Conservation (phyloP, 1,284 basidiomycete genomes). For the Microbotryomycetes sp. region DNA sequence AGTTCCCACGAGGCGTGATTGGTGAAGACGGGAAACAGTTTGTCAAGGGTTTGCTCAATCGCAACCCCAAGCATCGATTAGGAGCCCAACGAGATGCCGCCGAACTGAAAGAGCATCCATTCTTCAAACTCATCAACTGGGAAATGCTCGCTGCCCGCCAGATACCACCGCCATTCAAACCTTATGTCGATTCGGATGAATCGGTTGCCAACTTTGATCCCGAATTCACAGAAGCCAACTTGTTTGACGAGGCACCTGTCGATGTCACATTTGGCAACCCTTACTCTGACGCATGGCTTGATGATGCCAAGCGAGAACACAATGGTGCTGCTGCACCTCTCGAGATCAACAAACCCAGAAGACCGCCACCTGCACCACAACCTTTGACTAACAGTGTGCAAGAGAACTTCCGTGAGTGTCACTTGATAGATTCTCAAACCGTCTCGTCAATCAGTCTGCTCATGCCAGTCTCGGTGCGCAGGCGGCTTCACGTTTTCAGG, state of each 20-base stretch:
- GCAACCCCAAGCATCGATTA: slow-evolving; percentile 93
- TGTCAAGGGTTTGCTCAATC: slow-evolving; percentile 95
- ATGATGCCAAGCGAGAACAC: slow-evolving; percentile 35
- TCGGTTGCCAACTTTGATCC: slow-evolving; percentile 96
- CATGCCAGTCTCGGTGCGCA: slow-evolving; percentile 39
- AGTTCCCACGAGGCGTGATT: slow-evolving; percentile 92
- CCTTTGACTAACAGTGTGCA: slow-evolving; percentile 82
- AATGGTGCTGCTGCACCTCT: slow-evolving; percentile 11
- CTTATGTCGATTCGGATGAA: slow-evolving; percentile 95
- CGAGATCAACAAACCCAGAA: slow-evolving; percentile 41
- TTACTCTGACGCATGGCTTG: slow-evolving; percentile 29
- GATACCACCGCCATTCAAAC: slow-evolving; percentile 95
- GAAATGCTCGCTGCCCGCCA: slow-evolving; percentile 76
- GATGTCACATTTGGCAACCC: slow-evolving; percentile 52
- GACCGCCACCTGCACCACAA: slow-evolving; percentile 46
- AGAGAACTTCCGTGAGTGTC: slow-evolving; percentile 84
- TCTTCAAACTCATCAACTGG: slow-evolving; percentile 93
- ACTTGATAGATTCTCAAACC: slow-evolving; percentile 8
- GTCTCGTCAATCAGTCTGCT: slow-evolving; percentile 34
- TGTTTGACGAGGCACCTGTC: slow-evolving; percentile 53
- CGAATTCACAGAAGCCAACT: slow-evolving; percentile 86
- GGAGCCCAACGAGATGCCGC: slow-evolving; percentile 84
- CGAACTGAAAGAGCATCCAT: slow-evolving; percentile 93
- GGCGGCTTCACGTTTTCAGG: slow-evolving; percentile 38
- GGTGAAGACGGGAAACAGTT: slow-evolving; percentile 98